Base-by-base conservation (phyloP, 2,329 filamentous ascomycete species). In the Fusarium decemcellulare region DNA sequence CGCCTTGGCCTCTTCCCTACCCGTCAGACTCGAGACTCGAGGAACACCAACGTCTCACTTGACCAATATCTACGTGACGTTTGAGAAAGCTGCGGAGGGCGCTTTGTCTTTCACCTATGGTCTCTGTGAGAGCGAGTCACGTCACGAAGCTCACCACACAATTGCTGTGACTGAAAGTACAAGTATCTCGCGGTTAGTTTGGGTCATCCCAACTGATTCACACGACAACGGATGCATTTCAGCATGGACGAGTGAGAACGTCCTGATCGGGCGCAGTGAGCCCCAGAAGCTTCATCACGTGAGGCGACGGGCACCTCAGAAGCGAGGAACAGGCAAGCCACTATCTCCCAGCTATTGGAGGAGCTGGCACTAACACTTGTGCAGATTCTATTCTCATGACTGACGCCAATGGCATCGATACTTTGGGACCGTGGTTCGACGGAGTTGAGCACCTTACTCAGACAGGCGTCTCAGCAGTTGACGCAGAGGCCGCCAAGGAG, bases 371-470 rank as follows among this genome's bases (percentile, higher is more conserved):
- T 40, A 40, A 40, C 37, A 40, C 37, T 34, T 15, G 6, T 40
- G 37, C 37, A 40, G 37, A 40, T 16, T 40, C 37, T 14, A 40
- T 40, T 15, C 14, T 16, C 37, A 40, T 40, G 37, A 40, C 16
- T 34, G 32, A 34, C 32, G 32, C 32, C 12, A 34, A 34, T 34
- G 32, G 32, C 5, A 34, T 34, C 32, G 32, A 34, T 34, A 34
- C 32, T 34, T 34, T 34, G 32, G 32, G 32, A 34, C 32, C 32
- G 12, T 76, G 73, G 73, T 76, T 76, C 44, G 63, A 76, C n/a
- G 73, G 73, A 15, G 72, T 76, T 9, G 62, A 61, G 1, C 74
- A 74, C 32, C 72, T 15, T 62, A 67, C 32, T 34, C 32, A 34
- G 12, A 12, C 32, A 34, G 32, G 32, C 32, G 32, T 34, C 32